These are phyloP conservation scores for Chaetomium strumarium DNA, from an alignment of 2,329 filamentous ascomycete species.

Conservation along the genomic window DNA sequence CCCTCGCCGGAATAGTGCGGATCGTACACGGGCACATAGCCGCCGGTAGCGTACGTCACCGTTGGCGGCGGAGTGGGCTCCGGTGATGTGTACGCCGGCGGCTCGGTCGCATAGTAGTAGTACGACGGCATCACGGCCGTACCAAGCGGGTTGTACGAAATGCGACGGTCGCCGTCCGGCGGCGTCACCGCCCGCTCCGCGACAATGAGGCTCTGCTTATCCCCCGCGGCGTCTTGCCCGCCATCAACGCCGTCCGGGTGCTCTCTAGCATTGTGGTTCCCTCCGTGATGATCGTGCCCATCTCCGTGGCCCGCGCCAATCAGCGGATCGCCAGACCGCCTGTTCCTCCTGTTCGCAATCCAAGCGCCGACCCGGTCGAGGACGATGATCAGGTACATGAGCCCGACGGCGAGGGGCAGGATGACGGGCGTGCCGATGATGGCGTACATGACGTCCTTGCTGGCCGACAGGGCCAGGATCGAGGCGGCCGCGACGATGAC, in stretches of 20 bases:
- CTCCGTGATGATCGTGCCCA: neutral
- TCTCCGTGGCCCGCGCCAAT: neutral
- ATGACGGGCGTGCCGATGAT: conserved; percentile 12
- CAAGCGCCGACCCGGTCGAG: conserved; percentile 12
- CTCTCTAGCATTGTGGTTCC: no score
- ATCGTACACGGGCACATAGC: neutral
- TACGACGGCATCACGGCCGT: neutral
- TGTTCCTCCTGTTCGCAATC: conserved; percentile 16
- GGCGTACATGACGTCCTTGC: conserved; percentile 10
- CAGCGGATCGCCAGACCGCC: conserved; percentile 12
- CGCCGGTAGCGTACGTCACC: neutral
- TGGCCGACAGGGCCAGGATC: conserved; percentile 10
- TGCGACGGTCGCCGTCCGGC: neutral
- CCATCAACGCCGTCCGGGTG: neutral
- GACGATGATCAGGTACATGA: conserved; percentile 16
- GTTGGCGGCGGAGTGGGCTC: neutral
- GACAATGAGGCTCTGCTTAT: conserved; percentile 6
- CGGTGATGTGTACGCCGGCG: neutral
- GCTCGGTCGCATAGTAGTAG: neutral
- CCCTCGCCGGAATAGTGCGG: neutral
- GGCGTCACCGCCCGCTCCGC: neutral
- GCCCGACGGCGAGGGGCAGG: conserved; percentile 10
- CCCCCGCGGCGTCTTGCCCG: neutral
- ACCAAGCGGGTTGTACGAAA: neutral
- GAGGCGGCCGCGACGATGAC: conserved; percentile 3